Evolutionary conservation across 2,329 filamentous ascomycete genomes (phyloP).

Genomic region (Byssoonygena ceratinophila): DNA sequence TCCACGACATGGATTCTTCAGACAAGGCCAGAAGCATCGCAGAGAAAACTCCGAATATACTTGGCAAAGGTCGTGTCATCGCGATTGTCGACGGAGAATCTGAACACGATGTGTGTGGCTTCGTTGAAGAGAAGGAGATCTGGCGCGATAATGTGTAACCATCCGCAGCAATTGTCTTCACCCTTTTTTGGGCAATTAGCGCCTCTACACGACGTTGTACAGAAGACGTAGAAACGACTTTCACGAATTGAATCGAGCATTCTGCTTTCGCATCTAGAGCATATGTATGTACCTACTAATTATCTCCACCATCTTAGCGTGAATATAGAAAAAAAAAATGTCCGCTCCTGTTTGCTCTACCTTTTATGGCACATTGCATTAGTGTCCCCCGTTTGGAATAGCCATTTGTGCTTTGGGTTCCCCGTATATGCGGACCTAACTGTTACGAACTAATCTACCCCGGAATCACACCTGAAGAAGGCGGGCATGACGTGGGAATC

Average conservation of each 20-base stretch:
- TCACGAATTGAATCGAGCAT: neutral
- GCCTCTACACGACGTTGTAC: neutral
- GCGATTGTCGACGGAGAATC: conserved; percentile 7
- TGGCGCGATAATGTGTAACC: conserved; percentile 10
- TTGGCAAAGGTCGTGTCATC: conserved; percentile 10
- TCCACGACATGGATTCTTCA: neutral
- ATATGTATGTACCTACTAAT: neutral
- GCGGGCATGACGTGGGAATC: neutral
- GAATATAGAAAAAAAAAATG: neutral
- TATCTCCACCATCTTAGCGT: neutral
- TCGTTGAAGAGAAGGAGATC: conserved; percentile 15
- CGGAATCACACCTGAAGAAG: too few species aligned
- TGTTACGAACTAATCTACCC: too few species aligned
- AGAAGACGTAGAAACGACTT: conserved; percentile 2
- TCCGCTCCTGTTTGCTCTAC: neutral
- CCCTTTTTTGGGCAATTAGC: neutral
- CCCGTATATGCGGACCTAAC: neutral
- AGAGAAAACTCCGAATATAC: neutral
- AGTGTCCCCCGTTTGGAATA: neutral
- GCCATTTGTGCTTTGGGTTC: neutral
- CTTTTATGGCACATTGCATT: neutral
- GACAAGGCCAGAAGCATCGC: neutral
- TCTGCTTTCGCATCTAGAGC: neutral
- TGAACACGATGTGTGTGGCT: conserved; percentile 8
- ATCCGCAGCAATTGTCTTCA: neutral